Evolutionary conservation across 257 asterid genomes (phyloP), one percentile per base, ranked within the genome.

Genomic region (Apocynum venetum): DNA sequence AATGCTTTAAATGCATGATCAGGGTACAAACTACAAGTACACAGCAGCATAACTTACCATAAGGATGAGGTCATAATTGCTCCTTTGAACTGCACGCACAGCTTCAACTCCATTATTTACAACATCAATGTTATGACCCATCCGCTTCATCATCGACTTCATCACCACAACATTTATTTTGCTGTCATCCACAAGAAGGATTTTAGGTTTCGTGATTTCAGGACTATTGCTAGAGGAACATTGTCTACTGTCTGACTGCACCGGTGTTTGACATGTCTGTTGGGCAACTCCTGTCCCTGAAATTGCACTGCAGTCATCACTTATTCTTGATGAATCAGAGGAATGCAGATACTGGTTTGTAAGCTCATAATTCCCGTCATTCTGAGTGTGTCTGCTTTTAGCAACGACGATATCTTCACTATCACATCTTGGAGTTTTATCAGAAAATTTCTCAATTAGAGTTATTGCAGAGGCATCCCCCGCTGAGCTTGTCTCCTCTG

Each of bases 151-250:
- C 97, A 94, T 90, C 17, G 96, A 88, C 73, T 84, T 87, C 1
- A 97, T 84, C 25, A 92, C 98, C 93, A 92, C 89, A 78, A 94
- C 93, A 67, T 90, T 92, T 14, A 90, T 88, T 88, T 89, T 90
- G 90, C 79, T 92, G 75, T 94, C 97, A 73, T 92, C 98, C 69
- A 94, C 98, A 5, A 94, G 94, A 63, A 94, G 97, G 63, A 94
- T 94, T 85, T 82, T 94, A 25, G 96, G 97, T 76, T 84, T 87
- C 31, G 78, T 53, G 52, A 20, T 77, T 72, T 86, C 89, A 11
- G 77, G 83, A 74, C 76, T 79, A 52, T 80, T 85, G 72, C 90
- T 81, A n/a, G 91, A 80, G 60, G 88, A 89, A 73, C 91, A 86
- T 74, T 82, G 88, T 2, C 75, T 76, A 69, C 68, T 69, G 0